A percentile compares a stretch with the other conserved stretches of the same genome.
phyloP scores from a whole-genome alignment of 2,329 filamentous ascomycete species.

The Botryotinia globosa region DNA sequence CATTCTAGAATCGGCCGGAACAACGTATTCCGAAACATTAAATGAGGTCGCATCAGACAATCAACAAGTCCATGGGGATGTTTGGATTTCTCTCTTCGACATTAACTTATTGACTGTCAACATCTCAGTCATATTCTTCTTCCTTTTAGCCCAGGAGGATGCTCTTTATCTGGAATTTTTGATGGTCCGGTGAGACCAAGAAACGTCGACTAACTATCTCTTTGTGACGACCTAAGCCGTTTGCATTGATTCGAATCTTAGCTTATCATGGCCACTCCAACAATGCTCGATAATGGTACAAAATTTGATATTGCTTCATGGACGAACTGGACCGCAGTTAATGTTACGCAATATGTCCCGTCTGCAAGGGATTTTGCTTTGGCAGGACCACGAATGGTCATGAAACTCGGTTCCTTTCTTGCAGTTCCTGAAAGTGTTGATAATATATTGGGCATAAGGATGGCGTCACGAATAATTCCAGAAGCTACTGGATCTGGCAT shows the following conservation, averaged over 20 bases:
- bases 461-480: slow-evolving; percentile 58
- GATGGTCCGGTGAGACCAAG: slow-evolving; percentile 18
- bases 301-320: slow-evolving; percentile 51
- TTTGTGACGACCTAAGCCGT: slow-evolving; percentile 17
- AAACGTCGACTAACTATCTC: slow-evolving; percentile 11
- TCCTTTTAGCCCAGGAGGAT: slow-evolving; percentile 5
- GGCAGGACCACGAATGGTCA: slow-evolving; percentile 68
- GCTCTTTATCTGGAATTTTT: slow-evolving; percentile 17
- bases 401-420: slow-evolving; percentile 63
- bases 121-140: background rate
- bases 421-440: slow-evolving; percentile 59
- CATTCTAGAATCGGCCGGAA: slow-evolving; percentile 8
- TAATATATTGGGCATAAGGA: slow-evolving; percentile 47
- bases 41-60: background rate
- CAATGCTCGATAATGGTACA: slow-evolving; percentile 29
- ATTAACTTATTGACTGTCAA: background rate
- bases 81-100: background rate
- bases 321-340: slow-evolving; percentile 49
- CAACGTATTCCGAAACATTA: slow-evolving; percentile 2
- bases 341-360: slow-evolving; percentile 58
- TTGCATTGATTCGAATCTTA: background rate
- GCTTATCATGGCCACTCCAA: slow-evolving; percentile 29
- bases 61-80: background rate
- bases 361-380: slow-evolving; percentile 66
- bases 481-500: slow-evolving; percentile 51